A percentile compares a stretch with the other conserved stretches of the same genome.
Conservation (phyloP, 345 rosid species). For the Salix brachista region DNA sequence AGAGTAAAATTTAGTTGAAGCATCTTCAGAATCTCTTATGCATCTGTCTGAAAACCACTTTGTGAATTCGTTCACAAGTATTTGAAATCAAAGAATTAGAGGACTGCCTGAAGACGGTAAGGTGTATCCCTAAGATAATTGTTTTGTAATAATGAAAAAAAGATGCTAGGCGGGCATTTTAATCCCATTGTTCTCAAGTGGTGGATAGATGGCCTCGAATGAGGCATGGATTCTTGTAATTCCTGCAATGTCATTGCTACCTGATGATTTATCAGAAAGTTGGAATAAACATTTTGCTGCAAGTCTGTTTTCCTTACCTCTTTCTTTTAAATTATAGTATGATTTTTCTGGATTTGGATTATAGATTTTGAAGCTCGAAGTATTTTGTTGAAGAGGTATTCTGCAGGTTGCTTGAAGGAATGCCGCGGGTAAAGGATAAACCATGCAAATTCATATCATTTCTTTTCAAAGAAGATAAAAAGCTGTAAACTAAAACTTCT, state of each 20-base stretch:
- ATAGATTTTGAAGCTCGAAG: background rate
- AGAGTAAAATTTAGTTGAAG: slow-evolving; percentile 21
- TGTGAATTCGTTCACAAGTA: too few species aligned
- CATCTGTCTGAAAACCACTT: background rate
- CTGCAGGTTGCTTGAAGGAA: background rate
- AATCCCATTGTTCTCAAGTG: background rate
- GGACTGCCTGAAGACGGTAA: too few species aligned
- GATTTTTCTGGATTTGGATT: background rate
- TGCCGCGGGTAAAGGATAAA: background rate
- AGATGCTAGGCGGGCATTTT: background rate
- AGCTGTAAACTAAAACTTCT: background rate
- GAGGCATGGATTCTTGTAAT: background rate
- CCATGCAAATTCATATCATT: background rate
- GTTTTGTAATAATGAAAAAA: background rate
- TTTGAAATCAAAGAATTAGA: too few species aligned
- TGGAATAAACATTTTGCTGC: background rate
- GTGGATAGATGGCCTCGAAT: background rate
- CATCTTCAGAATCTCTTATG: background rate
- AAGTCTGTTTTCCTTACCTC: background rate
- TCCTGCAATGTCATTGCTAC: background rate
- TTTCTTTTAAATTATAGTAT: background rate
- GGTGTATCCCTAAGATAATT: too few species aligned
- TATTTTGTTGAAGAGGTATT: background rate
- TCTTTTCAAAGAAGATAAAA: background rate
- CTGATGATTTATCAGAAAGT: background rate